These are phyloP conservation scores for Lepidium campestre DNA, from an alignment of 441 rosid genomes.

Conservation along the genomic window DNA sequence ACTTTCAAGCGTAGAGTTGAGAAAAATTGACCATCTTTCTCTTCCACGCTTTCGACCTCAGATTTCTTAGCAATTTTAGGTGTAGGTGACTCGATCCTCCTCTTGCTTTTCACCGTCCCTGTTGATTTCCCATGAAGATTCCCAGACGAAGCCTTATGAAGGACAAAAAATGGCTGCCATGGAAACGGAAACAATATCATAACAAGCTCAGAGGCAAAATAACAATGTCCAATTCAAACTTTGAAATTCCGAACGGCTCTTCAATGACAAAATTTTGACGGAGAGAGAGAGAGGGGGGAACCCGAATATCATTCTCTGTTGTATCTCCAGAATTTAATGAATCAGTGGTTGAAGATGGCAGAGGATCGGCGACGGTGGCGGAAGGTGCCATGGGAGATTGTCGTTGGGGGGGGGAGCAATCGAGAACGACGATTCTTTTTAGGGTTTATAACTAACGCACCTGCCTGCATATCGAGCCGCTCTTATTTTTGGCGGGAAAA, in stretches of 20 bases:
- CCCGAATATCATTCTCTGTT: conserved; percentile 43
- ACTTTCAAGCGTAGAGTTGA: conserved; percentile 43
- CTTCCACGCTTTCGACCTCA: conserved; percentile 31
- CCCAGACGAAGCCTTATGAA: conserved; percentile 42
- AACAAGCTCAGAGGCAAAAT: background rate
- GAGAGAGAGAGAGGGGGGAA: conserved; percentile 1
- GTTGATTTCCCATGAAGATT: conserved; percentile 34
- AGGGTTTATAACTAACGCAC: conserved; percentile 23
- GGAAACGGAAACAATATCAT: background rate
- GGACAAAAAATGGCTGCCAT: conserved; percentile 59
- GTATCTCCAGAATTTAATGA: conserved; percentile 19
- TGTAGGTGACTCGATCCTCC: conserved; percentile 50
- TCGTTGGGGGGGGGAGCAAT: conserved; percentile 7
- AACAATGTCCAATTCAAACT: background rate
- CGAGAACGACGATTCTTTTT: background rate
- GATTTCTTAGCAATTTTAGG: conserved; percentile 28
- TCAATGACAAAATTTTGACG: background rate
- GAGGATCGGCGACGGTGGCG: conserved; percentile 30
- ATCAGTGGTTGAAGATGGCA: conserved; percentile 22
- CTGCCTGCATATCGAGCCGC: background rate
- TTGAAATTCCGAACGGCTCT: background rate
- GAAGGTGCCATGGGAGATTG: conserved; percentile 34
- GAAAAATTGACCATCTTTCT: conserved; percentile 18
- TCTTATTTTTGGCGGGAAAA: conserved; percentile 55
- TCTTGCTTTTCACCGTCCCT: conserved; percentile 34